Evolutionary conservation across 805 yeast genomes (phyloP).

Genomic region (Metschnikowia aberdeeniae): DNA sequence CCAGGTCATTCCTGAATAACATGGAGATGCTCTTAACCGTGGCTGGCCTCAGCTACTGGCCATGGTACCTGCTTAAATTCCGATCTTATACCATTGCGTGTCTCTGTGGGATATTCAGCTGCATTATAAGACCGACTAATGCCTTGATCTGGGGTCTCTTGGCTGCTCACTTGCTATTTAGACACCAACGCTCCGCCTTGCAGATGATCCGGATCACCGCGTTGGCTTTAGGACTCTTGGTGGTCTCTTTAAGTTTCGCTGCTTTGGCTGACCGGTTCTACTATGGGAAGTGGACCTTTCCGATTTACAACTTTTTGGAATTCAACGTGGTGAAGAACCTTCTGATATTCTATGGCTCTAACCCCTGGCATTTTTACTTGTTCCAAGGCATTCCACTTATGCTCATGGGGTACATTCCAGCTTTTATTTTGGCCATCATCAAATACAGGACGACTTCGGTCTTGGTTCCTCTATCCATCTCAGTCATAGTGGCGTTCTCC

Average conservation of each 20-base stretch:
- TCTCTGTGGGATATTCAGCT: constrained; percentile 53
- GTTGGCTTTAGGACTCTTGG: constrained; percentile 1
- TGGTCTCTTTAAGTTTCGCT: background rate
- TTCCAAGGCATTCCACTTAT: constrained; percentile 79
- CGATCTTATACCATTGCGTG: constrained; percentile 34
- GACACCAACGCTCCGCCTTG: constrained; percentile 5
- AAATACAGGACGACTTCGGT: constrained; percentile 12
- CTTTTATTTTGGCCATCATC: constrained; percentile 33
- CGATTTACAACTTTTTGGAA: constrained; percentile 64
- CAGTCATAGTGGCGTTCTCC: constrained; percentile 58
- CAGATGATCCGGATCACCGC: constrained; percentile 30
- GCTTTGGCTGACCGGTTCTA: constrained; percentile 48
- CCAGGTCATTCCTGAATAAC: constrained; percentile 83
- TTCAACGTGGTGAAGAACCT: constrained; percentile 74
- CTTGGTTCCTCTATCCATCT: constrained; percentile 24
- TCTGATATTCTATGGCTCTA: constrained; percentile 78
- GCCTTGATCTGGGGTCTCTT: constrained; percentile 68
- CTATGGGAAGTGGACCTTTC: constrained; percentile 55
- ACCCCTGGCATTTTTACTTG: constrained; percentile 82
- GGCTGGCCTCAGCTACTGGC: constrained; percentile 67
- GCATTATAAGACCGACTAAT: constrained; percentile 82
- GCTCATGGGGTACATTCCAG: constrained; percentile 62
- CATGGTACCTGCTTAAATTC: constrained; percentile 41
- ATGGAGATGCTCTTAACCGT: constrained; percentile 72
- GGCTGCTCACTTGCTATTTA: constrained; percentile 36